Percentiles rank a stretch among this genome's conserved stretches.
phyloP scores from a whole-genome alignment of 2,329 filamentous ascomycete species.

The Stagonosporopsis rhizophila region DNA sequence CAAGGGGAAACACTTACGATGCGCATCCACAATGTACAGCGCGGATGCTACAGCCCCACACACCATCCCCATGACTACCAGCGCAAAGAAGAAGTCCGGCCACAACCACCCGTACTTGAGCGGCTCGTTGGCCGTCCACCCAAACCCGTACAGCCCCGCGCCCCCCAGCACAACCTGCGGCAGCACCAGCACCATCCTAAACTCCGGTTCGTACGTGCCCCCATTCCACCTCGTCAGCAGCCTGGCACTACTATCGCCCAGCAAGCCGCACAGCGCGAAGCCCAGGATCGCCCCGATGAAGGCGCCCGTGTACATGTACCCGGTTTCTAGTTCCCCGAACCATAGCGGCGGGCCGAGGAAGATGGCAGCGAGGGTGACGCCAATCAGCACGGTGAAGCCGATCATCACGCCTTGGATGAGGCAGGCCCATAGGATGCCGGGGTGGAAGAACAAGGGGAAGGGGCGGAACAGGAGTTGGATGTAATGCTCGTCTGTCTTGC shows the following conservation, averaged over 20 bases:
- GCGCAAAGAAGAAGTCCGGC: constrained; percentile 81
- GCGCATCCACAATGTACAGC: constrained; percentile 90
- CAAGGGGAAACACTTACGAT: constrained; percentile 62
- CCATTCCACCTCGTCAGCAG: constrained; percentile 75
- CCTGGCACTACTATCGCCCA: constrained; percentile 76
- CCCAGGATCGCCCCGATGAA: constrained; percentile 84
- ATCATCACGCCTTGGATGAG: constrained; percentile 89
- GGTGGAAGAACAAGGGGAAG: constrained; percentile 82
- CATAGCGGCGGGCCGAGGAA: constrained; percentile 83
- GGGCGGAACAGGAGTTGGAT: constrained; percentile 71
- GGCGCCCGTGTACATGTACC: constrained; percentile 80
- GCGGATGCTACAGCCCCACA: constrained; percentile 86
- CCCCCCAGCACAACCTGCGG: constrained; percentile 81
- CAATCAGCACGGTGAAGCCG: constrained; percentile 92
- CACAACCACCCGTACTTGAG: constrained; percentile 72
- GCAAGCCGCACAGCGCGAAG: constrained; percentile 74
- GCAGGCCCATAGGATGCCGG: constrained; percentile 81
- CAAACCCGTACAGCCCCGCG: constrained; percentile 84
- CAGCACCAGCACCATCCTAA: constrained; percentile 80
- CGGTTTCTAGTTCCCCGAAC: constrained; percentile 82
- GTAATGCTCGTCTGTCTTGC: constrained; percentile 80
- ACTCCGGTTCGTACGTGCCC: constrained; percentile 91
- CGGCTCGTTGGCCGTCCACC: constrained; percentile 70
- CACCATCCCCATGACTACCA: constrained; percentile 89
- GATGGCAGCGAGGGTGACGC: constrained; percentile 81